These are phyloP conservation scores for Kwoniella pini DNA, from an alignment of 768 basidiomycete genomes.

Conservation along the genomic window DNA sequence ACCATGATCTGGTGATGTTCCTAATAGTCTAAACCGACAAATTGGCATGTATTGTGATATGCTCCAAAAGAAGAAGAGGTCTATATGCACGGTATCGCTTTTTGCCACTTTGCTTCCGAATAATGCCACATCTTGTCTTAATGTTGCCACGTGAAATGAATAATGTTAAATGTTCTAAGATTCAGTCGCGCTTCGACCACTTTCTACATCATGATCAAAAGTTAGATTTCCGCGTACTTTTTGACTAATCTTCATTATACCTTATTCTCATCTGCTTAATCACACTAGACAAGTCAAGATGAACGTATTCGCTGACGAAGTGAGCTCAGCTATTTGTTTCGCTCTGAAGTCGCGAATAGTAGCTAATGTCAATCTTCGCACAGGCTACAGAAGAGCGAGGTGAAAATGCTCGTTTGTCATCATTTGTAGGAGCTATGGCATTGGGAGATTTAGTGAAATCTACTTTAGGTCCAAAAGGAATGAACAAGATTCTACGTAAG, in stretches of 20 bases:
- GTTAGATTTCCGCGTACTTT: slow-evolving; percentile 17
- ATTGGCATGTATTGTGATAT: too few relatives aligned
- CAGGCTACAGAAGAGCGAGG: slow-evolving; percentile 77
- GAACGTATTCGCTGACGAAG: slow-evolving; percentile 49
- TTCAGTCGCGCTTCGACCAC: slow-evolving; percentile 17
- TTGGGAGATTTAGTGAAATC: slow-evolving; percentile 98
- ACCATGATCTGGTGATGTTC: too few relatives aligned
- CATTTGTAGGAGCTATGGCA: slow-evolving; percentile 95
- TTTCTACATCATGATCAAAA: slow-evolving; percentile 3
- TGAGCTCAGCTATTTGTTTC: slow-evolving; percentile 12
- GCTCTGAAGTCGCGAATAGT: background rate
- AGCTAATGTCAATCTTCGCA: background rate
- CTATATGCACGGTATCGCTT: too few relatives aligned
- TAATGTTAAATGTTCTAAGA: background rate
- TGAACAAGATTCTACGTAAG: slow-evolving; percentile 94
- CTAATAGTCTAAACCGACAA: too few relatives aligned
- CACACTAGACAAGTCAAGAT: slow-evolving; percentile 21
- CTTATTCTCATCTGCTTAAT: background rate
- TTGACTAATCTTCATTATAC: background rate
- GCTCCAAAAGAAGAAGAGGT: too few relatives aligned
- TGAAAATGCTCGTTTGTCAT: slow-evolving; percentile 95
- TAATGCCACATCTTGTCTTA: background rate
- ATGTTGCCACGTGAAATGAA: background rate
- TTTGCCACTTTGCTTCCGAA: background rate
- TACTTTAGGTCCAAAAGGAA: slow-evolving; percentile 96